Evolutionary conservation across 192 early-diverging fungal species (phyloP), one percentile per base, ranked within the genome.

Genomic region (Backusella liffmaniae): DNA sequence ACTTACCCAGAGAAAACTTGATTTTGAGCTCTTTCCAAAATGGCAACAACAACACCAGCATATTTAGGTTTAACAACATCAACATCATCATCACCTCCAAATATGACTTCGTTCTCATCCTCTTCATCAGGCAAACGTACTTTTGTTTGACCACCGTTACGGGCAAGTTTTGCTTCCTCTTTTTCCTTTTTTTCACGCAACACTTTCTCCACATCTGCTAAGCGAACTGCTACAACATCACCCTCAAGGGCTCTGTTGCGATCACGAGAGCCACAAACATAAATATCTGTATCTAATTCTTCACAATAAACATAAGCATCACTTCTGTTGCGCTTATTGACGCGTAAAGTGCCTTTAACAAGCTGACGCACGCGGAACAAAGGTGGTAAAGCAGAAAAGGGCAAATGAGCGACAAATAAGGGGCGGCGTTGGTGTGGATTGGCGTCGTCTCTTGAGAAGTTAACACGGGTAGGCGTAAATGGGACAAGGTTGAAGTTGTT

Each of bases 301-400:
- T 94, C 92, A 8, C 92, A 84, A 4, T 91, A 90, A 23, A 96
- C 95, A 83, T 98, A 98, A 23, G 94, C 95, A 77, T 97, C 95
- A 37, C 85, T 89, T 42, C 92, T 85, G 76, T 94, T 93, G 75
- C 90, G 88, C 66, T 92, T 93, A 85, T 95, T 98, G 78, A 97
- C 89, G 65, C 97, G 90, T 21, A 98, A 79, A 5, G 88, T 85
- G 34, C 95, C 97, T 42, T 89, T 85, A 13, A 93, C 84, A 21
- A 95, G 84, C 29, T 80, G 74, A 34, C 90, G 73, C 39, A 77
- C 77, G 44, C 85, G 86, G 16, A 87, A 76, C 34, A 86, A 72
- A 5, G 86, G 77, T 18, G 86, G 84, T 44, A 89, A 82, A 67
- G 85, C 84, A 13, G 85, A 84, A 70, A 85, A 87, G 15, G 88